Percentiles rank a stretch among this genome's conserved stretches.
Evolutionary conservation across 148 eudicot species (phyloP).

Genomic region (Cornus controversa): DNA sequence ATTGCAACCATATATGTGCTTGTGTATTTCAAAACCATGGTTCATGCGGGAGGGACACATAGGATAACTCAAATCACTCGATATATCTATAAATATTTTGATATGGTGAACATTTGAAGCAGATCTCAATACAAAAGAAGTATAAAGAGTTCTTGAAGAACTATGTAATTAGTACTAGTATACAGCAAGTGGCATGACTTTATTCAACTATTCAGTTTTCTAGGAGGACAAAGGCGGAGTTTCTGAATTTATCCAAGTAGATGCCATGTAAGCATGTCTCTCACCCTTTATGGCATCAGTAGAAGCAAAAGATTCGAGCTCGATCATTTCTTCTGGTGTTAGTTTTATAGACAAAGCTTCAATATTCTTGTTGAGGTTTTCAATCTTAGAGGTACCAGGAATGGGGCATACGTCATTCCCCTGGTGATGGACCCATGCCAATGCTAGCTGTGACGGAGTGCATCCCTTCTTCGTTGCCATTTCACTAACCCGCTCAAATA

Average conservation of each 20-base stretch:
- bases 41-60: too few species aligned
- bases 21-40: too few species aligned
- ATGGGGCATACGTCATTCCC: slow-evolving; percentile 2
- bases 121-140: too few species aligned
- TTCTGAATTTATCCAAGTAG: not conserved
- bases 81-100: too few species aligned
- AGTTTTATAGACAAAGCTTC: not conserved
- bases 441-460: slow-evolving; percentile 1
- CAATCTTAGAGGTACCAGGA: slow-evolving; percentile 1
- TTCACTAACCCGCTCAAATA: not conserved
- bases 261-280: not conserved
- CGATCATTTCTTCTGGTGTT: not conserved
- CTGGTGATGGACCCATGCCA: slow-evolving; percentile 9
- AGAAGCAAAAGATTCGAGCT: not conserved
- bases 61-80: too few species aligned
- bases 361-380: not conserved
- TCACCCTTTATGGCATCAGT: not conserved
- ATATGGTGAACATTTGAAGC: too few species aligned
- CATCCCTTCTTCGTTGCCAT: slow-evolving; percentile 3
- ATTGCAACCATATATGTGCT: too few species aligned
- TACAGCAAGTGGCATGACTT: not conserved
- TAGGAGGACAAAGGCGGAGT: not conserved
- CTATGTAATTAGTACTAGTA: not conserved
- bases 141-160: too few species aligned
- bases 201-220: not conserved